Percentiles rank a stretch among this genome's conserved stretches.
Conservation (phyloP, 225 moss, liverwort and hornwort species). For the Marchantia polymorpha region DNA sequence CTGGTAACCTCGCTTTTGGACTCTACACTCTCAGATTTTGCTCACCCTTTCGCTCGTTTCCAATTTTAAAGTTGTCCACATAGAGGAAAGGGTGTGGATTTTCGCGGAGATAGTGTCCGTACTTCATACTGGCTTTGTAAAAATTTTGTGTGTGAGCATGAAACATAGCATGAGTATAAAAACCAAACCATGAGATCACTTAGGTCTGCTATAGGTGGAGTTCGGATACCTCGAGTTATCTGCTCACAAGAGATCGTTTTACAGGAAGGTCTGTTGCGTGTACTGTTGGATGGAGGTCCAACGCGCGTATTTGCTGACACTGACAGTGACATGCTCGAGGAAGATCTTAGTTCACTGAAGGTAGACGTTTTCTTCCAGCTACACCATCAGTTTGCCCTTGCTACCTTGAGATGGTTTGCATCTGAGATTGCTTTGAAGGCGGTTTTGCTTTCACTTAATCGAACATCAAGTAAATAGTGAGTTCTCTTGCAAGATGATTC, state of each 20-base stretch:
- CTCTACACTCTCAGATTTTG: too few relatives aligned
- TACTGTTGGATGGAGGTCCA: constrained; percentile 92
- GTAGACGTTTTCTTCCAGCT: constrained; percentile 24
- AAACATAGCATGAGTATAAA: too few relatives aligned
- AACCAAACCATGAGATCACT: too few relatives aligned
- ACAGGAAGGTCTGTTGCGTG: constrained; percentile 85
- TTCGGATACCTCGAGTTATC: not conserved
- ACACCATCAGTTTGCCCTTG: not conserved
- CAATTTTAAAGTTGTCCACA: too few relatives aligned
- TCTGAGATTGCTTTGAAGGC: constrained; percentile 5
- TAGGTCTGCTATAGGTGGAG: too few relatives aligned
- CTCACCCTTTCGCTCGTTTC: too few relatives aligned
- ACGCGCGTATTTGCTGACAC: constrained; percentile 78
- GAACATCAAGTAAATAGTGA: not conserved
- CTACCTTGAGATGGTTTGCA: not conserved
- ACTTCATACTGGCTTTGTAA: too few relatives aligned
- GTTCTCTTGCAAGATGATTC: not conserved
- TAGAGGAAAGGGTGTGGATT: too few relatives aligned
- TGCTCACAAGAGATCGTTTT: not conserved
- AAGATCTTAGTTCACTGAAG: constrained; percentile 80
- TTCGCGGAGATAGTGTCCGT: too few relatives aligned
- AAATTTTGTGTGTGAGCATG: too few relatives aligned
- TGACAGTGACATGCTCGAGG: constrained; percentile 89
- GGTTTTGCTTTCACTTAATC: not conserved
- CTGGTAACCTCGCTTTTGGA: constrained; percentile 40